Percentiles rank a stretch among this genome's conserved stretches.
These are phyloP conservation scores for thale cress (Arabidopsis thaliana) DNA, from an alignment of 345 rosid species.

Conservation along the genomic window DNA sequence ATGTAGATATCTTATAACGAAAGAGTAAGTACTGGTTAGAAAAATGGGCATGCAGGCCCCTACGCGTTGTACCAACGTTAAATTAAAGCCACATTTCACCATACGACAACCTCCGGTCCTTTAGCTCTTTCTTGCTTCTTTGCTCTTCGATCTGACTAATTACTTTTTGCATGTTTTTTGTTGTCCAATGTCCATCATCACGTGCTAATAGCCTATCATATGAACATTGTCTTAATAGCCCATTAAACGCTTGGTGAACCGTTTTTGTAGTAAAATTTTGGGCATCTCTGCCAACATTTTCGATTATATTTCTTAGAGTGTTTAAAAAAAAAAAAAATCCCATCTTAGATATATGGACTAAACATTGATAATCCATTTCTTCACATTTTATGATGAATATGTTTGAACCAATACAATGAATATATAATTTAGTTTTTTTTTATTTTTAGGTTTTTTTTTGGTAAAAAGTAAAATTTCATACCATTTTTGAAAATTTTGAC, in stretches of 20 bases:
- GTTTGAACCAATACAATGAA: too few species aligned
- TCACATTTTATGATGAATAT: not conserved
- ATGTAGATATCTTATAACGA: constrained; percentile 4
- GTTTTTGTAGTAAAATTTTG: not conserved
- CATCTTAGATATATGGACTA: too few species aligned
- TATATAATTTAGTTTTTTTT: too few species aligned
- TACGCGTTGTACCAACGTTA: constrained; percentile 21
- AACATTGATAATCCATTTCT: not conserved
- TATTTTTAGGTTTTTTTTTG: too few species aligned
- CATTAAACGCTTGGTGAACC: not conserved
- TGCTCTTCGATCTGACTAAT: constrained; percentile 13
- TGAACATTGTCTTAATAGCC: constrained; percentile 3
- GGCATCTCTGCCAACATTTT: too few species aligned
- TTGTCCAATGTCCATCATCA: not conserved
- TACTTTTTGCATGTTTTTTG: not conserved
- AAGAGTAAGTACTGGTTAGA: not conserved
- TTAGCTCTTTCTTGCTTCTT: constrained; percentile 1
- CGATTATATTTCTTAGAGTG: too few species aligned
- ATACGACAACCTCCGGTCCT: constrained; percentile 32
- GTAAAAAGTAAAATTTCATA: too few species aligned
- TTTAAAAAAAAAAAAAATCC: too few species aligned
- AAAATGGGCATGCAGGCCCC: constrained; percentile 9
- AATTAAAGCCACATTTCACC: constrained; percentile 19
- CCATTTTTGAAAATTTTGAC: too few species aligned
- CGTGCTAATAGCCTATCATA: constrained; percentile 15